Conservation (phyloP, 163 green algal species). For the Chloroidium sp. region DNA sequence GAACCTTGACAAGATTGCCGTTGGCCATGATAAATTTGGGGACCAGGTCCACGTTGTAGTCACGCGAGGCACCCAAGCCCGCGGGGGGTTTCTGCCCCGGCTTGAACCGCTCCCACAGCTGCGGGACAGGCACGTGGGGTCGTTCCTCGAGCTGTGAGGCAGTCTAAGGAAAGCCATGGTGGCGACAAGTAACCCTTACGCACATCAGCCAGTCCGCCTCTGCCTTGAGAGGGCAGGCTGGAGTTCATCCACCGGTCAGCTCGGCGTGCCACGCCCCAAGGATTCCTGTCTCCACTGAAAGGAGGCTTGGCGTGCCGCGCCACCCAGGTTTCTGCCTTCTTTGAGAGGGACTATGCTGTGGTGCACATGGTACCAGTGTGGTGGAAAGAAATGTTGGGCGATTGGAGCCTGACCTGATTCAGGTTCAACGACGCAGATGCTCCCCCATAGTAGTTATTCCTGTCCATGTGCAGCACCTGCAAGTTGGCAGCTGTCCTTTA, state of each 20-base stretch:
- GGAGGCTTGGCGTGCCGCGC: neutral
- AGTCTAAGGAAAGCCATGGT: no score
- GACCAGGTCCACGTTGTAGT: conserved; percentile 91
- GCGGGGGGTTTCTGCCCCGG: conserved; percentile 52
- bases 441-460: conserved; percentile 98
- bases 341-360: no score
- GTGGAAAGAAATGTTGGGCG: neutral
- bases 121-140: conserved; percentile 4
- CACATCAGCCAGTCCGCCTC: no score
- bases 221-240: no score
- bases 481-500: neutral
- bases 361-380: neutral
- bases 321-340: no score
- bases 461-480: conserved; percentile 98
- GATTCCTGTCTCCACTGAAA: no score
- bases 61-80: conserved; percentile 73
- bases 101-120: conserved; percentile 92
- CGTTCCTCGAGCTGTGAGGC: no score
- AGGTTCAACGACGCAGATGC: conserved; percentile 92
- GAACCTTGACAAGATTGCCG: conserved; percentile 54
- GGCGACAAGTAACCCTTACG: no score
- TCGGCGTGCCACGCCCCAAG: no score
- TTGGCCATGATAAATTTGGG: conserved; percentile 99
- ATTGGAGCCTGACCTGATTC: conserved; percentile 65
- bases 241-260: no score